phyloP scores from a whole-genome alignment of 768 basidiomycete genomes.

The Butyriboletus loyo region DNA sequence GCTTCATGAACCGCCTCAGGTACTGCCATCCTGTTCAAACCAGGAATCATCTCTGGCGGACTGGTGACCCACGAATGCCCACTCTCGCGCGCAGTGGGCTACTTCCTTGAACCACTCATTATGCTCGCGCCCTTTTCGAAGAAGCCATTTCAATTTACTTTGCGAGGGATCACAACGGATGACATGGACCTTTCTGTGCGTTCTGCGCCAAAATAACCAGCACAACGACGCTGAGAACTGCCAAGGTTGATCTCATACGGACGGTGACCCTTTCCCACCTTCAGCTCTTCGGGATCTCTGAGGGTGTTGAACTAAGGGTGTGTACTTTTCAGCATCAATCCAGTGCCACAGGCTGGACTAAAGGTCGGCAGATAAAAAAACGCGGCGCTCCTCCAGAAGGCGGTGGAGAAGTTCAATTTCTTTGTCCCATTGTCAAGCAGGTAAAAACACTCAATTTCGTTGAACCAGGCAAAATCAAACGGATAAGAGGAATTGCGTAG shows the following conservation, averaged over 20 bases:
- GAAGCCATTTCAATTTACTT: constrained; percentile 72
- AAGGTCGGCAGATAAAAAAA: constrained; percentile 73
- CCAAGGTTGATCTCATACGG: constrained; percentile 80
- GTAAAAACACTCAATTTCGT: constrained; percentile 92
- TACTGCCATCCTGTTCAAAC: constrained; percentile 88
- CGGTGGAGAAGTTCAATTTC: constrained; percentile 90
- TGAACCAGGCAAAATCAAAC: constrained; percentile 86
- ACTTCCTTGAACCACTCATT: constrained; percentile 88
- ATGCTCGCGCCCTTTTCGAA: constrained; percentile 94
- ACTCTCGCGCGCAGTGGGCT: constrained; percentile 83
- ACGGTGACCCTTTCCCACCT: constrained; percentile 91
- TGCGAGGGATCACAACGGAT: constrained; percentile 91
- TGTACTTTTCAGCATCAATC: constrained; percentile 12
- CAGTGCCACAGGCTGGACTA: neutral
- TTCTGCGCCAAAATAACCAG: constrained; percentile 12
- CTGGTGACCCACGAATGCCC: constrained; percentile 83
- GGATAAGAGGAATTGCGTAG: constrained; percentile 94
- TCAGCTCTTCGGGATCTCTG: constrained; percentile 84
- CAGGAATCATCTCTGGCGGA: constrained; percentile 88
- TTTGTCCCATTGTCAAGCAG: constrained; percentile 90
- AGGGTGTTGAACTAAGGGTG: constrained; percentile 87
- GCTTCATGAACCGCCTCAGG: constrained; percentile 43
- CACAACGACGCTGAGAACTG: neutral
- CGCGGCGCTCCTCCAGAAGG: constrained; percentile 90
- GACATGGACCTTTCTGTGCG: constrained; percentile 87